A percentile compares a stretch with the other conserved stretches of the same genome.
Evolutionary conservation across 371 early-diverging fungal genomes (phyloP).

Genomic region (Rhizopus microsporus): DNA sequence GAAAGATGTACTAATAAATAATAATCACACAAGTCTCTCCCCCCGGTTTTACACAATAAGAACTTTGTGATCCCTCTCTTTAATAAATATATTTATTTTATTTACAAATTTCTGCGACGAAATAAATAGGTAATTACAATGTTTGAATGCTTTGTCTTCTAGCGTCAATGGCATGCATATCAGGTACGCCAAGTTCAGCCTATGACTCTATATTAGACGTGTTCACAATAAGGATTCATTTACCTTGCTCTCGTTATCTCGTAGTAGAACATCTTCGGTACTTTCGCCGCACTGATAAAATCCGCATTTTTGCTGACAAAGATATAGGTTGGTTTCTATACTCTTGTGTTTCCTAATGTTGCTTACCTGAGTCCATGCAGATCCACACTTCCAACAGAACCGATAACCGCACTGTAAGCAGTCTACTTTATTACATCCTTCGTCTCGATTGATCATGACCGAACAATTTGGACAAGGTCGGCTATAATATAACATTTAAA

Average conservation of each 20-base stretch:
- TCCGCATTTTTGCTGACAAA: conserved; percentile 33
- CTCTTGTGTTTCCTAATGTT: not conserved
- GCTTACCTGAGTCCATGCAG: conserved; percentile 42
- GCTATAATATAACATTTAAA: conserved; percentile 23
- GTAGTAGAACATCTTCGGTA: not conserved
- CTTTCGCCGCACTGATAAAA: conserved; percentile 43
- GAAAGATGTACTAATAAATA: too few species aligned
- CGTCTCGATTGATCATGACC: conserved; percentile 74
- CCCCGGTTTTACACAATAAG: too few species aligned
- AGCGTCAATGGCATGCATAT: conserved; percentile 41
- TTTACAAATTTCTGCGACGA: too few species aligned
- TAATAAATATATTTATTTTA: too few species aligned
- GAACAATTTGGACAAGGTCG: conserved; percentile 73
- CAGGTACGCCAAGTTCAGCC: conserved; percentile 48
- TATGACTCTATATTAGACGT: conserved; percentile 10
- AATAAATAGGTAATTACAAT: not conserved
- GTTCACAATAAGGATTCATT: not conserved
- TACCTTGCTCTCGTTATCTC: conserved; percentile 8
- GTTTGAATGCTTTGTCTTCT: conserved; percentile 7
- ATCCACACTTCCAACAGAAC: conserved; percentile 69
- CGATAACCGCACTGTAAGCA: conserved; percentile 71
- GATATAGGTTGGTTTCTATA: not conserved
- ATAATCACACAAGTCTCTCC: too few species aligned
- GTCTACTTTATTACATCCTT: conserved; percentile 80
- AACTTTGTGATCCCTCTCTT: too few species aligned